Percentiles rank a stretch among this genome's conserved stretches.
These are phyloP conservation scores for Capsicum rhomboideum DNA, from an alignment of 257 asterid species.

Conservation along the genomic window DNA sequence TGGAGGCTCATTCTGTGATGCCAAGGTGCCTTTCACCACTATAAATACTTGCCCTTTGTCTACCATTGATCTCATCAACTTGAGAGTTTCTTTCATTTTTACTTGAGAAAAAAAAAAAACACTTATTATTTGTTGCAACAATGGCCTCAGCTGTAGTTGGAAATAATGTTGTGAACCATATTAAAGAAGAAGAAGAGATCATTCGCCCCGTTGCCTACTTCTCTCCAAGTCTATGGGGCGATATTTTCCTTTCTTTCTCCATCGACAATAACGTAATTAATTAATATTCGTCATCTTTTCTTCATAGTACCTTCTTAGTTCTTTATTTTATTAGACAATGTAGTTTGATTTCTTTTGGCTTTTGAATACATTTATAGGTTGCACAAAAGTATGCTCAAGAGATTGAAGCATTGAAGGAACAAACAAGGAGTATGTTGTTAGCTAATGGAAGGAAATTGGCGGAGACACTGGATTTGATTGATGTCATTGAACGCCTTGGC, in stretches of 20 bases:
- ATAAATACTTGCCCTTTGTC: no score
- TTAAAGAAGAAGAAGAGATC: not conserved
- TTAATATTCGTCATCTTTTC: not conserved
- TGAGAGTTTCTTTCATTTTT: not conserved
- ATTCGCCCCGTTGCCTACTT: conserved; percentile 17
- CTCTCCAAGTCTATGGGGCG: conserved; percentile 27
- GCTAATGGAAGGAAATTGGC: not conserved
- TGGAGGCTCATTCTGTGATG: no score
- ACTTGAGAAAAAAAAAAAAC: not conserved
- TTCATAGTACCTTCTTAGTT: not conserved
- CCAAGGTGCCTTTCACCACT: not conserved
- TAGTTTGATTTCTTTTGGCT: not conserved
- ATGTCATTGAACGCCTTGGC: not conserved
- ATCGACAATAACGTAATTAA: not conserved
- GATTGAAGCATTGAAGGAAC: conserved; percentile 19
- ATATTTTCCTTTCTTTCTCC: conserved; percentile 7
- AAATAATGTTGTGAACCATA: no score
- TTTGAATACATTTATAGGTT: not conserved
- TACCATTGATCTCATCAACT: not conserved
- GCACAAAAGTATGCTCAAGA: not conserved
- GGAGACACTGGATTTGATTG: not conserved
- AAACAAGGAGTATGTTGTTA: conserved; percentile 2
- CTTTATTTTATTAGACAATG: not conserved
- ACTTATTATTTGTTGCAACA: not conserved
- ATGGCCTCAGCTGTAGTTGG: not conserved